These are phyloP conservation scores for Acanthamoeba lenticulata DNA, from an alignment of 208 protist species.

Conservation along the genomic window DNA sequence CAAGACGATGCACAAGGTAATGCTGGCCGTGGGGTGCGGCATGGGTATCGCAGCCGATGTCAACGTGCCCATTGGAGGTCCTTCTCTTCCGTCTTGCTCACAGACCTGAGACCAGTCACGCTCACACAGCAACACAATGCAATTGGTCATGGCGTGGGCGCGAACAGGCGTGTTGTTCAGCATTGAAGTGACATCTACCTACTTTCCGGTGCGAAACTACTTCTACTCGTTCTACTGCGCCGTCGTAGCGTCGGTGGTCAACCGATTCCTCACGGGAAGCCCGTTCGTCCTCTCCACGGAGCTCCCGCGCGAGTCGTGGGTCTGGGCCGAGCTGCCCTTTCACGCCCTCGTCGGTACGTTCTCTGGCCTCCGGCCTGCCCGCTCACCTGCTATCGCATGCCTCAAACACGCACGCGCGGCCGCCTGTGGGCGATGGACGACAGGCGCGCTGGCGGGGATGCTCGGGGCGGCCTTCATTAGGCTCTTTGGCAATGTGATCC, in stretches of 20 bases:
- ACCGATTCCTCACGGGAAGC: conserved; percentile 14
- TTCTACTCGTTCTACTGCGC: conserved; percentile 79
- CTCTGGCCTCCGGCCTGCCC: background rate
- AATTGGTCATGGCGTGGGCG: no score
- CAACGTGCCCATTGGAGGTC: conserved; percentile 82
- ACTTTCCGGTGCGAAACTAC: conserved; percentile 81
- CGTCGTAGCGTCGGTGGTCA: conserved; percentile 15
- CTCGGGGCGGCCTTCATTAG: conserved; percentile 17
- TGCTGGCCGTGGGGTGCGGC: conserved; percentile 78
- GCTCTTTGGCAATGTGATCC: background rate
- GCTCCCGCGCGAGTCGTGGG: conserved; percentile 13
- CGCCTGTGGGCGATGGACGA: background rate
- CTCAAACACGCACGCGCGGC: background rate
- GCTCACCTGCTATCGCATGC: background rate
- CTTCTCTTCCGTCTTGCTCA: background rate
- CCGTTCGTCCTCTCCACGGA: conserved; percentile 14
- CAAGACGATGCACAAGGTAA: conserved; percentile 68
- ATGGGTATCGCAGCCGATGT: conserved; percentile 79
- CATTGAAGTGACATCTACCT: conserved; percentile 85
- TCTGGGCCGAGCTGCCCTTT: background rate
- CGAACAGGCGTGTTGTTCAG: conserved; percentile 82
- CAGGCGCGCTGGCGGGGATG: background rate
- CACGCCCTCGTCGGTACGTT: background rate
- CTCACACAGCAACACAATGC: background rate
- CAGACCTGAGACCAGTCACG: background rate